Conservation (phyloP, 306 rosid genomes). For the Glycyrrhiza uralensis region DNA sequence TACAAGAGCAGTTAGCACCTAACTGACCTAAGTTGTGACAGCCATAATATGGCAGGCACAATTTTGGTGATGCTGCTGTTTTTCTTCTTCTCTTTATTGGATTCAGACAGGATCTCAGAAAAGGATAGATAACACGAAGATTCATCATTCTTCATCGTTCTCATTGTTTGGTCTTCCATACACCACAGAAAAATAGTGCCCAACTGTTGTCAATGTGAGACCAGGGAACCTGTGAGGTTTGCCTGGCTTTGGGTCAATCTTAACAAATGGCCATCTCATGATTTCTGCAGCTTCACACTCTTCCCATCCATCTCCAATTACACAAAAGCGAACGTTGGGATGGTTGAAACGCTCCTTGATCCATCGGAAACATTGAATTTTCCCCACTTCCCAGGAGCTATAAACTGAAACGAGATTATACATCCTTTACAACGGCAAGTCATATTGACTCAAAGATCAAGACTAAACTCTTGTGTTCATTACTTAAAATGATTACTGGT, state of each 20-base stretch:
- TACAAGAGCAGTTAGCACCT: slow-evolving; percentile 17
- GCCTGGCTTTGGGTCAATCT: slow-evolving; percentile 71
- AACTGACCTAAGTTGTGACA: background rate
- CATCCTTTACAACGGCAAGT: background rate
- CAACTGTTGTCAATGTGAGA: slow-evolving; percentile 63
- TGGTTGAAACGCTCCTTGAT: slow-evolving; percentile 66
- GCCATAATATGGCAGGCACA: slow-evolving; percentile 5
- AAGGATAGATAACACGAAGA: slow-evolving; percentile 23
- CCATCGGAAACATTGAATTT: slow-evolving; percentile 73
- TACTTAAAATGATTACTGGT: background rate
- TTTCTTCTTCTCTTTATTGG: background rate
- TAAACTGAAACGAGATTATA: slow-evolving; percentile 52
- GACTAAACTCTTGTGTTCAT: background rate
- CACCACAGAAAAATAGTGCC: slow-evolving; percentile 72
- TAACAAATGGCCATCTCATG: slow-evolving; percentile 84
- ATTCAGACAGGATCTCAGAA: slow-evolving; percentile 22
- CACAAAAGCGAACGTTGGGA: slow-evolving; percentile 78
- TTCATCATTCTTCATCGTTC: slow-evolving; percentile 44
- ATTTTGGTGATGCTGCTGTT: slow-evolving; percentile 7
- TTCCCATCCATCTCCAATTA: slow-evolving; percentile 90
- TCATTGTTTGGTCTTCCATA: slow-evolving; percentile 54
- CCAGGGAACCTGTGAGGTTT: slow-evolving; percentile 87
- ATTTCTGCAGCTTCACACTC: slow-evolving; percentile 81
- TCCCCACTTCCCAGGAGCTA: slow-evolving; percentile 92
- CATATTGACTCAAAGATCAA: background rate